A percentile compares a stretch with the other conserved stretches of the same genome.
Conservation (phyloP, 108 stramenopile species). For the Hondaea fermentalgiana region DNA sequence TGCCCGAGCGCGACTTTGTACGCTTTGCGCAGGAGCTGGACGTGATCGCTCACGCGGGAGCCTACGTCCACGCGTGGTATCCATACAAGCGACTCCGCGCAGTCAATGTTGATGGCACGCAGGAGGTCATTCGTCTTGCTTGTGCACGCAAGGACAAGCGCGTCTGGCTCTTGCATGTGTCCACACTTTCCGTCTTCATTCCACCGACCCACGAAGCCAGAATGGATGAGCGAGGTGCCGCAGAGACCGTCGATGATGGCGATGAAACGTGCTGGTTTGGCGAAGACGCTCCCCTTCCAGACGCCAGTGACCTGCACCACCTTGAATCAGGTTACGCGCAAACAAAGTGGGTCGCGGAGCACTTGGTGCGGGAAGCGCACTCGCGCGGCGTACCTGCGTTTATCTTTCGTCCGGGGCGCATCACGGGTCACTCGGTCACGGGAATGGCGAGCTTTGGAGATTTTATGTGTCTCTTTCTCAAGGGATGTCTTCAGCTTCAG, state of each 20-base stretch:
- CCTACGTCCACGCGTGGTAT: neutral
- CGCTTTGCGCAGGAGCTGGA: neutral
- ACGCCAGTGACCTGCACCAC: neutral
- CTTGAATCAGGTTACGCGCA: neutral
- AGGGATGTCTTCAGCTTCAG: constrained; percentile 21
- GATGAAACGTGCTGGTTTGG: neutral
- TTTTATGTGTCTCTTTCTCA: constrained; percentile 42
- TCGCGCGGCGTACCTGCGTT: constrained; percentile 27
- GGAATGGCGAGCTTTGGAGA: constrained; percentile 33
- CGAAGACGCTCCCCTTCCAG: neutral
- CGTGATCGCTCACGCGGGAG: neutral
- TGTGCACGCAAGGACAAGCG: neutral
- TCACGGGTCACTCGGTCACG: constrained; percentile 31
- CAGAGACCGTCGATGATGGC: neutral
- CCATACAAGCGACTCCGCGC: neutral
- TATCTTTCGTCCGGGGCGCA: constrained; percentile 35
- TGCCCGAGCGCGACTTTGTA: neutral
- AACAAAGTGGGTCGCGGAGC: constrained; percentile 36
- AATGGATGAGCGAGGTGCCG: neutral
- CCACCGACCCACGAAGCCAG: neutral
- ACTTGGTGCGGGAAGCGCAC: constrained; percentile 32
- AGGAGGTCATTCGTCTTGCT: neutral
- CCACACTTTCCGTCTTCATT: neutral
- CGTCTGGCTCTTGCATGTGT: neutral
- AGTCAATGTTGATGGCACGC: neutral